These are phyloP conservation scores for Entomortierella lignicola DNA, from an alignment of 192 early-diverging fungal genomes.

Conservation along the genomic window DNA sequence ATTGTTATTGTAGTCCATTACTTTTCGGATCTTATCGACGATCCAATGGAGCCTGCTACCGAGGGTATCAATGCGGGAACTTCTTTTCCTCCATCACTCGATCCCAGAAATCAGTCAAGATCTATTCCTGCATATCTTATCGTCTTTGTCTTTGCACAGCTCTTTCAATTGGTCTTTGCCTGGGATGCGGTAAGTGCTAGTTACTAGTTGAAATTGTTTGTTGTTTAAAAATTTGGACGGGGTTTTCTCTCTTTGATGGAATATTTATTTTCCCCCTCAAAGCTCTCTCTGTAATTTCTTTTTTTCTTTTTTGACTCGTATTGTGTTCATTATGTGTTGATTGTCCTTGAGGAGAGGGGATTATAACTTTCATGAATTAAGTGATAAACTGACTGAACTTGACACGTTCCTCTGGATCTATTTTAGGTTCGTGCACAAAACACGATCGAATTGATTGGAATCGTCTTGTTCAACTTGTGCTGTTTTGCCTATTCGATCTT, in stretches of 20 bases:
- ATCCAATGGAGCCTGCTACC: neutral
- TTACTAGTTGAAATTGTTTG: too few species aligned
- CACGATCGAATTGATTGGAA: slow-evolving; percentile 77
- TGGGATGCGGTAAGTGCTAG: slow-evolving; percentile 76
- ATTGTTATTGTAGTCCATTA: slow-evolving; percentile 31
- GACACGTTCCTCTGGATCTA: too few species aligned
- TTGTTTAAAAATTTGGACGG: too few species aligned
- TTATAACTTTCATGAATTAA: too few species aligned
- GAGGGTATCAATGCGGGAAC: neutral
- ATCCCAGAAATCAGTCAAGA: slow-evolving; percentile 25
- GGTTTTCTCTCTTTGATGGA: too few species aligned
- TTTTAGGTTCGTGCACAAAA: slow-evolving; percentile 76
- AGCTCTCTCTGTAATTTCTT: too few species aligned
- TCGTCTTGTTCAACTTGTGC: slow-evolving; percentile 76
- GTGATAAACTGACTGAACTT: too few species aligned
- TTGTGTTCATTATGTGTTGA: too few species aligned
- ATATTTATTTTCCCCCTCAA: too few species aligned
- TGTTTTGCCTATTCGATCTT: slow-evolving; percentile 76
- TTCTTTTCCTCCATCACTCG: slow-evolving; percentile 13
- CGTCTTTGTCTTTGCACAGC: slow-evolving; percentile 77
- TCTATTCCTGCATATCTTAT: slow-evolving; percentile 76
- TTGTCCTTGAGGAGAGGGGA: too few species aligned
- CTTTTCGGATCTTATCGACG: slow-evolving; percentile 11
- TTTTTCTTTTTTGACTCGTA: slow-evolving; percentile 1
- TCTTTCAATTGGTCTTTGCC: slow-evolving; percentile 73